Evolutionary conservation across 768 basidiomycete species (phyloP).

Genomic region (Kwoniella botswanensis): DNA sequence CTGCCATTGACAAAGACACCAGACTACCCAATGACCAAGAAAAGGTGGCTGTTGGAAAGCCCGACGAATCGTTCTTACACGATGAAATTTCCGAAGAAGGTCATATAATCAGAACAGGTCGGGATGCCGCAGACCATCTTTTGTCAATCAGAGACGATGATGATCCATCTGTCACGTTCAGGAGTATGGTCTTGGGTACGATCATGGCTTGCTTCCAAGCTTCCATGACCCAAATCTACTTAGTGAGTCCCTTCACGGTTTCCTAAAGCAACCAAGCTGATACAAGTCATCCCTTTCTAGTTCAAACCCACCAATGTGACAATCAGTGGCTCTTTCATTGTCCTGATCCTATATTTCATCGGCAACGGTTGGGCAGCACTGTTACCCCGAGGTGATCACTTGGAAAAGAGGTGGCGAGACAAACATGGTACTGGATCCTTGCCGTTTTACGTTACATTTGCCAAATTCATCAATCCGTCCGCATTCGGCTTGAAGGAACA

Average conservation of each 20-base stretch:
- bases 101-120: constrained; percentile 15
- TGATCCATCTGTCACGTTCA: constrained; percentile 65
- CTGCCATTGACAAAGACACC: background rate
- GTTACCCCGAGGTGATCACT: constrained; percentile 18
- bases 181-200: constrained; percentile 67
- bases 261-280: background rate
- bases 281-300: constrained; percentile 15
- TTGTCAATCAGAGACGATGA: constrained; percentile 66
- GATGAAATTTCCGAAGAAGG: constrained; percentile 2
- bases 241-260: background rate
- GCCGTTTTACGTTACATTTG: constrained; percentile 61
- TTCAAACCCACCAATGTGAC: constrained; percentile 67
- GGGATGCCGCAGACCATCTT: constrained; percentile 12
- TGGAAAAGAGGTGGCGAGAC: background rate
- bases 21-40: background rate
- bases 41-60: background rate
- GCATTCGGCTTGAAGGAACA: constrained; percentile 68
- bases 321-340: constrained; percentile 67
- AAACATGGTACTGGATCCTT: constrained; percentile 17
- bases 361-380: constrained; percentile 52
- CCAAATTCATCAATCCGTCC: constrained; percentile 64
- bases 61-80: background rate
- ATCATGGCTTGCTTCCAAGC: constrained; percentile 67
- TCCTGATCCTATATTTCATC: constrained; percentile 65
- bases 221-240: constrained; percentile 66